Evolutionary conservation across 2,329 filamentous ascomycete species (phyloP).

Genomic region (Gremmenia infestans): DNA sequence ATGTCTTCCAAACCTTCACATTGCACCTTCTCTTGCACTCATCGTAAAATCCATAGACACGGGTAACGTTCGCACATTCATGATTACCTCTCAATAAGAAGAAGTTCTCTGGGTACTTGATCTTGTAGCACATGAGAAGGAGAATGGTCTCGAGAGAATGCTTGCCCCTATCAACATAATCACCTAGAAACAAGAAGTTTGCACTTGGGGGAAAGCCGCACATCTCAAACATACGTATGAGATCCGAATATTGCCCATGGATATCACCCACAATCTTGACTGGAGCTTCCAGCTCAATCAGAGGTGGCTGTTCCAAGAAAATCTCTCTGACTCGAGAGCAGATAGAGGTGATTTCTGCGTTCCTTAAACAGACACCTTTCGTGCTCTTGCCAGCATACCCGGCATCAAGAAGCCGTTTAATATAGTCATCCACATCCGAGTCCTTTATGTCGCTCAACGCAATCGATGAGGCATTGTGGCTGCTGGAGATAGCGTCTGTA

Average conservation of each 20-base stretch:
- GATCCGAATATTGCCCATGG: conserved; percentile 92
- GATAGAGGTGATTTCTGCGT: conserved; percentile 93
- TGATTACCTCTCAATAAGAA: conserved; percentile 93
- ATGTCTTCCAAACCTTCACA: conserved; percentile 97
- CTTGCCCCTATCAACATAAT: conserved; percentile 96
- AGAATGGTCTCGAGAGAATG: conserved; percentile 93
- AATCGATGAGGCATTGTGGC: conserved; percentile 47
- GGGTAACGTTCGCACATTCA: conserved; percentile 92
- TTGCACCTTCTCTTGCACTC: conserved; percentile 96
- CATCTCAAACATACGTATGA: conserved; percentile 98
- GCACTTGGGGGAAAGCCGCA: conserved; percentile 89
- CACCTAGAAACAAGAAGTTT: conserved; percentile 91
- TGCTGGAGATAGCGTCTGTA: conserved; percentile 43
- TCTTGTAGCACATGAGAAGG: conserved; percentile 89
- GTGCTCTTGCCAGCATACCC: conserved; percentile 96
- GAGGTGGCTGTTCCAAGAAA: conserved; percentile 83
- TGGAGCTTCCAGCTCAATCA: conserved; percentile 86
- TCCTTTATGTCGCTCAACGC: conserved; percentile 88
- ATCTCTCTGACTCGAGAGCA: conserved; percentile 85
- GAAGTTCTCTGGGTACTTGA: conserved; percentile 97
- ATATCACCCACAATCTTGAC: conserved; percentile 98
- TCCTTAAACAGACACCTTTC: conserved; percentile 95
- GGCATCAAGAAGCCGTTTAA: conserved; percentile 87
- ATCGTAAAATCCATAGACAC: conserved; percentile 96
- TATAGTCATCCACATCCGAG: conserved; percentile 95